Conservation (phyloP, 2,329 filamentous ascomycete genomes). For the Chrysoporthe puriensis region DNA sequence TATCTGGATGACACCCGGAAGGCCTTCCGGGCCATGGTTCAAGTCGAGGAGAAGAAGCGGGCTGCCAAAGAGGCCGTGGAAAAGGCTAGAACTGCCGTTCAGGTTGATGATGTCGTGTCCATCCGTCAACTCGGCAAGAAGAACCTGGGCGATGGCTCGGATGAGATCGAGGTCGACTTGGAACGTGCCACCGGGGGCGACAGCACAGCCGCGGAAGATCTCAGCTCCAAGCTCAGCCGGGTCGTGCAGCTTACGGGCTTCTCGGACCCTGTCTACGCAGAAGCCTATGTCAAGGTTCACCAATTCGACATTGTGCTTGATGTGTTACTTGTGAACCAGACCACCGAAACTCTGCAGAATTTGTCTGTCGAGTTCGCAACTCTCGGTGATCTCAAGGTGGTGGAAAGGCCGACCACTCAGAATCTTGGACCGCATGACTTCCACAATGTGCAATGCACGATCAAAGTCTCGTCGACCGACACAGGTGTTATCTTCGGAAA, state of each 20-base stretch:
- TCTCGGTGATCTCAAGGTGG: constrained; percentile 94
- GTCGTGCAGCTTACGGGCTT: constrained; percentile 98
- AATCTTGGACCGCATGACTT: constrained; percentile 96
- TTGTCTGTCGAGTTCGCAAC: constrained; percentile 98
- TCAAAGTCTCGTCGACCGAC: constrained; percentile 97
- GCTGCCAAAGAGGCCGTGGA: constrained; percentile 91
- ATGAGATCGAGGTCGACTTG: constrained; percentile 86
- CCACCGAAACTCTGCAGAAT: constrained; percentile 93
- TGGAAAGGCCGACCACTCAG: constrained; percentile 93
- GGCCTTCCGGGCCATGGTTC: constrained; percentile 96
- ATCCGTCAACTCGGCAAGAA: constrained; percentile 95
- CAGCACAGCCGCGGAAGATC: constrained; percentile 73
- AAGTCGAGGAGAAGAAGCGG: constrained; percentile 96
- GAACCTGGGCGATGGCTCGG: constrained; percentile 77
- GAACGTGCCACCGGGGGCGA: constrained; percentile 95
- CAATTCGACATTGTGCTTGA: constrained; percentile 98
- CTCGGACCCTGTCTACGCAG: constrained; percentile 97
- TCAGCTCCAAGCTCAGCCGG: constrained; percentile 90
- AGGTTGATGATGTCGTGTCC: constrained; percentile 91
- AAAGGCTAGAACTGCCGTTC: constrained; percentile 90
- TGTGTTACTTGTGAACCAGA: constrained; percentile 96
- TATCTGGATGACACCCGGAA: constrained; percentile 95
- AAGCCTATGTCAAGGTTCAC: constrained; percentile 97
- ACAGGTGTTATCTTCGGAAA: constrained; percentile 99
- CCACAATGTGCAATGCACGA: constrained; percentile 96